These are phyloP conservation scores for Astathelohania contejeani DNA, from an alignment of 371 early-diverging fungal species.

Conservation along the genomic window DNA sequence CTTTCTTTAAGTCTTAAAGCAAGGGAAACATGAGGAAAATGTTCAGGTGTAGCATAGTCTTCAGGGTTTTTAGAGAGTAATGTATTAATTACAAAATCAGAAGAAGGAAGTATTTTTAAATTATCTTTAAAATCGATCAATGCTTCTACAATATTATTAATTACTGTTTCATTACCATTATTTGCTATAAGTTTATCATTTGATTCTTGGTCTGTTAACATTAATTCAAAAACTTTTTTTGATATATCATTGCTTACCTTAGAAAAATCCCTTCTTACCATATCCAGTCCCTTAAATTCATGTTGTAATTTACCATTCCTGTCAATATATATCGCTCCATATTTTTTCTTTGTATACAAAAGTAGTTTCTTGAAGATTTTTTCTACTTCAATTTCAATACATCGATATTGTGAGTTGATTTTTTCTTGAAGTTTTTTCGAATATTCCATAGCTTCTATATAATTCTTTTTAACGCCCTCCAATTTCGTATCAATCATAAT, in stretches of 20 bases:
- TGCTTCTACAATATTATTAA: conserved; percentile 4
- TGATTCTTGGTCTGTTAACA: conserved; percentile 26
- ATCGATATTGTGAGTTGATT: conserved; percentile 74
- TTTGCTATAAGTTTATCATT: neutral
- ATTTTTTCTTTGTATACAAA: conserved; percentile 96
- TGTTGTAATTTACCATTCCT: conserved; percentile 43
- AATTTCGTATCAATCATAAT: conserved; percentile 92
- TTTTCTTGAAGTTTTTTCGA: conserved; percentile 62
- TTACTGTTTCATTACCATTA: conserved; percentile 8
- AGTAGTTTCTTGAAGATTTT: conserved; percentile 77
- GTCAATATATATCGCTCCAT: conserved; percentile 69
- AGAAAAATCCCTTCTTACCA: conserved; percentile 94
- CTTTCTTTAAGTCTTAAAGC: conserved; percentile 64
- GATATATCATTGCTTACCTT: conserved; percentile 71
- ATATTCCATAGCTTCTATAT: conserved; percentile 58
- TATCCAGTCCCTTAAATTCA: conserved; percentile 92
- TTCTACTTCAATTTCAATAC: conserved; percentile 91
- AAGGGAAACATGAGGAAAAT: conserved; percentile 86
- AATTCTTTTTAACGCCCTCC: conserved; percentile 54
- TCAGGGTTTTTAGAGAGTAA: conserved; percentile 74
- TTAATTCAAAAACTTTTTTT: conserved; percentile 53
- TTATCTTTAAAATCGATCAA: conserved; percentile 56
- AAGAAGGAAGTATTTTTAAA: conserved; percentile 58
- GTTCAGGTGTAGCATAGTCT: conserved; percentile 67
- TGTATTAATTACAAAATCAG: conserved; percentile 70